Evolutionary conservation across 2,329 filamentous ascomycete genomes (phyloP), one percentile per base, ranked within the genome.

Genomic region (Cytospora chrysosperma): DNA sequence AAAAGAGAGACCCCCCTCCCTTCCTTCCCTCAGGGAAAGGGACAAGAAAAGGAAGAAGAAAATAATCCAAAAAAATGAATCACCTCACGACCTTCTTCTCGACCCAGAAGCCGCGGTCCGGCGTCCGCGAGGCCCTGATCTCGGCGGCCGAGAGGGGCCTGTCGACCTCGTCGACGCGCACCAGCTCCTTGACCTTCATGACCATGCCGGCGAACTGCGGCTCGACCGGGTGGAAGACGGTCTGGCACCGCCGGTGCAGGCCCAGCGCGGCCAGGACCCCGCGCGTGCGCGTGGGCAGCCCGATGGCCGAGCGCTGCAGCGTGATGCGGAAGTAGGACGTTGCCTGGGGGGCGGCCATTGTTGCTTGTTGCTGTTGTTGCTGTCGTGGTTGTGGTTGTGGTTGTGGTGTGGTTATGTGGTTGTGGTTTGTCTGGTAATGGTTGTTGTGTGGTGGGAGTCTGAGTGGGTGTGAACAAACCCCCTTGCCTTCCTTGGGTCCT

Each of bases 281-380:
- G 74, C 87, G 85, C 65, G 88, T 91, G 73, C 91, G 89, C 72
- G 85, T 79, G 7, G 94, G 93, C 54, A 97, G 87, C 67, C 93
- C 93, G 77, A 97, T 97, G 72, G 90, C 89, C 63, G 90, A 93
- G 74, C 93, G 91, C 78, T 95, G 86, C 63, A 97, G 89, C 56
- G 92, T 96, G 75, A 97, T 92, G 74, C 91, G 89, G 83, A 97
- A 97, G 82, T 85, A 96, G 63, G 88, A 82, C 89, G 93, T 93
- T 32, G n/a, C n/a, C n/a, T n/a, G n/a, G n/a, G 64, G 24, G 49
- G 49, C 28, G 61, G 60, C 37, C 40, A 40, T 60, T 6, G 59
- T 68, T 62, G 51, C 49, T 19, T 28, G 52, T 34, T 52, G 51
- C 37, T 17, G 34, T 26, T 27, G n/a, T 57, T 47, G 24, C 3